phyloP scores from a whole-genome alignment of 192 early-diverging fungal species.

The Linnemannia zychae region DNA sequence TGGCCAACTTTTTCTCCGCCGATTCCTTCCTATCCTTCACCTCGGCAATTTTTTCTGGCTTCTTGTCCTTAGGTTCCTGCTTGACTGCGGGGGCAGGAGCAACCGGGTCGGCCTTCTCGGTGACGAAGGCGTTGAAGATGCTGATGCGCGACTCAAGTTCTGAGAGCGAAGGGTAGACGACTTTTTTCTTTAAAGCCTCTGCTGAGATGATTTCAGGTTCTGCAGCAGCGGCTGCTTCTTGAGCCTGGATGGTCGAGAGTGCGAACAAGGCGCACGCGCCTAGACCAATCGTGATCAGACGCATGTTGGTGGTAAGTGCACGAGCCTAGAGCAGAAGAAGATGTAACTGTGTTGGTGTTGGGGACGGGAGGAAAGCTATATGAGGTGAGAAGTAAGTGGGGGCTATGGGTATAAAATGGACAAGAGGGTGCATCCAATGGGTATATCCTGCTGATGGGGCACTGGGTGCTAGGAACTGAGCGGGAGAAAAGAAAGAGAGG shows the following conservation, averaged over 20 bases:
- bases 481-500: not conserved
- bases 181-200: slow-evolving; percentile 20
- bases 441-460: not conserved
- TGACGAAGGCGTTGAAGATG: slow-evolving; percentile 17
- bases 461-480: not conserved
- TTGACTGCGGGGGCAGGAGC: not conserved
- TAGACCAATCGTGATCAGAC: slow-evolving; percentile 33
- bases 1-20: not conserved
- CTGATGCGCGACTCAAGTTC: slow-evolving; percentile 31
- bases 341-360: not conserved
- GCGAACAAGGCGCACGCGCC: slow-evolving; percentile 22
- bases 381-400: not conserved
- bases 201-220: not conserved
- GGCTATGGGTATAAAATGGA: not conserved
- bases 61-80: not conserved
- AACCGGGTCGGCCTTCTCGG: not conserved
- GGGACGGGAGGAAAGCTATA: not conserved
- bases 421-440: not conserved
- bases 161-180: slow-evolving; percentile 17
- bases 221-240: not conserved
- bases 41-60: not conserved
- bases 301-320: slow-evolving; percentile 7
- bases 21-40: not conserved
- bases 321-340: not conserved
- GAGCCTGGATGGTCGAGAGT: slow-evolving; percentile 21